These are phyloP conservation scores for Myriangium duriaei DNA, from an alignment of 2,329 filamentous ascomycete species.

Conservation along the genomic window DNA sequence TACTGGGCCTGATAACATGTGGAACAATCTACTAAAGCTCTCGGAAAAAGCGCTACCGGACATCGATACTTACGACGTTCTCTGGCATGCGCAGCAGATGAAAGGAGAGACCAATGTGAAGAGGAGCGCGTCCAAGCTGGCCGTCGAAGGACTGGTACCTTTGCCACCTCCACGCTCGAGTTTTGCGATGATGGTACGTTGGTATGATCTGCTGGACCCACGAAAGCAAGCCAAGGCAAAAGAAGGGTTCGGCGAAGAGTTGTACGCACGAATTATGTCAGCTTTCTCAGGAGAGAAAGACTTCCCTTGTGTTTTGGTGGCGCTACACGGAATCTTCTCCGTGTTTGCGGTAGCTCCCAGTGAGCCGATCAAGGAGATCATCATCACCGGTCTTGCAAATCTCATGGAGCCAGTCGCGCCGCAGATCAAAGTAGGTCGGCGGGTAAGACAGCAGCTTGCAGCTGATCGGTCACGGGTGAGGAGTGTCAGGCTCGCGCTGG, in stretches of 20 bases:
- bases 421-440: conserved; percentile 3
- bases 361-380: conserved; percentile 6
- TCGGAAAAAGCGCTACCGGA: conserved; percentile 9
- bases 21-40: conserved; percentile 8
- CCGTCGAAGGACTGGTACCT: not conserved
- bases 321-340: conserved; percentile 9
- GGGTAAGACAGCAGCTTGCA: conserved; percentile 9
- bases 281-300: conserved; percentile 11
- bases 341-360: conserved; percentile 9
- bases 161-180: conserved; percentile 10
- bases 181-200: conserved; percentile 11
- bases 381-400: conserved; percentile 10
- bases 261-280: conserved; percentile 11
- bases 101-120: not conserved
- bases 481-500: conserved; percentile 7
- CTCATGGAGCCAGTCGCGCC: not conserved
- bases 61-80: conserved; percentile 11
- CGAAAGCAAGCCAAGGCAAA: not conserved
- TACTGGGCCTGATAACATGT: conserved; percentile 5
- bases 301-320: conserved; percentile 11
- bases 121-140: not conserved
- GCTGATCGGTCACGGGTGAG: conserved; percentile 1
- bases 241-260: conserved; percentile 4
- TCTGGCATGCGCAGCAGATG: conserved; percentile 11
- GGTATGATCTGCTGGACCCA: conserved; percentile 3